These are phyloP conservation scores for Peronospora farinosa DNA, from an alignment of 352 stramenopile species.

Conservation along the genomic window DNA sequence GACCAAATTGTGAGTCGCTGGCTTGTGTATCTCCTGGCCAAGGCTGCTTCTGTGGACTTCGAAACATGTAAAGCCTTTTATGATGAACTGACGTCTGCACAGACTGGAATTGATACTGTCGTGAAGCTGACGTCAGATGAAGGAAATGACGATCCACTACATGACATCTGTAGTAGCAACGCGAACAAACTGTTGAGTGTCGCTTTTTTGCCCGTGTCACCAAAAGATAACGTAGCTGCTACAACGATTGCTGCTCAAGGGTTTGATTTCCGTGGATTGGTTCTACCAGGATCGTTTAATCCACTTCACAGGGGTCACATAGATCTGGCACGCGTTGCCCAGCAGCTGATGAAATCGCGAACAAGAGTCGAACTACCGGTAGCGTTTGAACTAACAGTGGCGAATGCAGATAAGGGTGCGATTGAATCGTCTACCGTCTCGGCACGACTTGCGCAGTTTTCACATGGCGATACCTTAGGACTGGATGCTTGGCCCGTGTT, in stretches of 20 bases:
- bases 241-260: slow-evolving; percentile 19
- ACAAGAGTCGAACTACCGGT: slow-evolving; percentile 35
- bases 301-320: slow-evolving; percentile 73
- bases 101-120: slow-evolving; percentile 29
- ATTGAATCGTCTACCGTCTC: slow-evolving; percentile 39
- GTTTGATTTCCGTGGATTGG: slow-evolving; percentile 51
- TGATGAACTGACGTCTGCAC: slow-evolving; percentile 25
- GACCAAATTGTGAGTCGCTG: slow-evolving; percentile 62
- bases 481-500: slow-evolving; percentile 53
- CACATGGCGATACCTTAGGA: slow-evolving; percentile 2
- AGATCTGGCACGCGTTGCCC: slow-evolving; percentile 42
- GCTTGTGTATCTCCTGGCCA: slow-evolving; percentile 62
- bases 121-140: slow-evolving; percentile 11
- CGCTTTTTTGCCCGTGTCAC: slow-evolving; percentile 34
- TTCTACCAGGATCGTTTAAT: slow-evolving; percentile 81
- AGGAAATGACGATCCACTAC: slow-evolving; percentile 18
- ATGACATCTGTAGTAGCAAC: slow-evolving; percentile 25
- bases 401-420: slow-evolving; percentile 76
- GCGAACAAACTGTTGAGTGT: slow-evolving; percentile 31
- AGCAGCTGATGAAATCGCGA: slow-evolving; percentile 32
- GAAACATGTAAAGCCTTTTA: slow-evolving; percentile 27
- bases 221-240: not conserved
- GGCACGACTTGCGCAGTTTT: slow-evolving; percentile 53
- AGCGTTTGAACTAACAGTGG: slow-evolving; percentile 67
- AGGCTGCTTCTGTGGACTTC: slow-evolving; percentile 32